Evolutionary conservation across 1,284 basidiomycete genomes (phyloP).

Genomic region (Mycena sp.): DNA sequence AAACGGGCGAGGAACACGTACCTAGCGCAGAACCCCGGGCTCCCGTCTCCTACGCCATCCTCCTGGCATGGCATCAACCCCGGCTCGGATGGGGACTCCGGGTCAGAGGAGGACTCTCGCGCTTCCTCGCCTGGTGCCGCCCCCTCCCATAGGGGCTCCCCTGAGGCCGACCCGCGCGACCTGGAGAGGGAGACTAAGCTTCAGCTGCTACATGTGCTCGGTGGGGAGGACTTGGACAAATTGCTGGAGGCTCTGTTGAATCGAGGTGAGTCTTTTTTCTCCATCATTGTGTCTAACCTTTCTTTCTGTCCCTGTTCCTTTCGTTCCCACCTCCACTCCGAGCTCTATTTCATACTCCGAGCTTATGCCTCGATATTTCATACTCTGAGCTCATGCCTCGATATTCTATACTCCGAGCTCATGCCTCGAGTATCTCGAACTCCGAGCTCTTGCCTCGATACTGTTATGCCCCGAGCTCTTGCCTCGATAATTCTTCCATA

Average conservation of each 20-base stretch:
- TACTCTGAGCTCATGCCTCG: background rate
- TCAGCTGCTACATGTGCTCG: background rate
- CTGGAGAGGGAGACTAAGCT: background rate
- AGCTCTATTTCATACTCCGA: too few species aligned
- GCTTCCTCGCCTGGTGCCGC: background rate
- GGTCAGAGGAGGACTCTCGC: background rate
- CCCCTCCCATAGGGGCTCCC: too few species aligned
- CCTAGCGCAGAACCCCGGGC: background rate
- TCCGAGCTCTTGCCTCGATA: background rate
- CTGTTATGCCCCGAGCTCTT: background rate
- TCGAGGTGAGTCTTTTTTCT: constrained; percentile 5
- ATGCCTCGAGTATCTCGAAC: background rate
- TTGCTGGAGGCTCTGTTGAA: background rate
- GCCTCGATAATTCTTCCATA: background rate
- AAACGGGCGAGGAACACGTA: background rate
- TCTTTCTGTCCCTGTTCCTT: background rate
- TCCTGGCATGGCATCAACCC: constrained; percentile 4
- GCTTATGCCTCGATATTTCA: background rate
- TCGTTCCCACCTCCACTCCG: background rate
- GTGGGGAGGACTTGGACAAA: background rate
- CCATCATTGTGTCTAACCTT: background rate
- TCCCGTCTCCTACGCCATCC: background rate
- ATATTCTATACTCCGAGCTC: background rate
- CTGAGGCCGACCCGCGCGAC: background rate
- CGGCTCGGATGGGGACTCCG: background rate